phyloP scores from a whole-genome alignment of 169 alveolate genomes.

The Plasmodium blacklocki region DNA sequence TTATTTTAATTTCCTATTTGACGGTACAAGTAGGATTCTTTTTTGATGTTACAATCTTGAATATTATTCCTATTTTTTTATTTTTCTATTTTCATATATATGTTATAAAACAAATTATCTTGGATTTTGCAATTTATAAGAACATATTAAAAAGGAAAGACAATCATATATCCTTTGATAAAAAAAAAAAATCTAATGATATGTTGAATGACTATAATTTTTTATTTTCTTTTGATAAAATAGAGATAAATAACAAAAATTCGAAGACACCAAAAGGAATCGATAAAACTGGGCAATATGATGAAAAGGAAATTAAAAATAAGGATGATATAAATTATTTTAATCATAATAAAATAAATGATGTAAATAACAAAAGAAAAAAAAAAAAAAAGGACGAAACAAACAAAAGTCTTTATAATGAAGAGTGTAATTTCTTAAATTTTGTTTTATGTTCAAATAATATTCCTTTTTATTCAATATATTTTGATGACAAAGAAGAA shows the following conservation, averaged over 20 bases:
- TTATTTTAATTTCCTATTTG: constrained; percentile 42
- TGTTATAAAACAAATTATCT: constrained; percentile 43
- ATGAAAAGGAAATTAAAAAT: not conserved
- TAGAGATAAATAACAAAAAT: not conserved
- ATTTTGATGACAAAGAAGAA: constrained; percentile 55
- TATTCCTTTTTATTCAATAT: constrained; percentile 48
- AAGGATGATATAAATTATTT: too few species aligned
- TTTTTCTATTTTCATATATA: constrained; percentile 48
- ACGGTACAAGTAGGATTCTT: constrained; percentile 41
- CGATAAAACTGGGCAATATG: too few species aligned
- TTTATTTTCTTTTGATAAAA: constrained; percentile 7
- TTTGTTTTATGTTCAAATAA: constrained; percentile 54
- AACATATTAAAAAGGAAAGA: constrained; percentile 33
- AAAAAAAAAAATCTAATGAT: constrained; percentile 16
- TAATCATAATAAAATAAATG: not conserved
- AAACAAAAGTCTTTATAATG: not conserved
- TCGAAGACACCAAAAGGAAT: not conserved
- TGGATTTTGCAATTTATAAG: constrained; percentile 59
- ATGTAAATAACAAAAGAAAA: not conserved
- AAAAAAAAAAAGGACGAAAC: constrained; percentile 9
- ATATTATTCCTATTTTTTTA: constrained; percentile 35
- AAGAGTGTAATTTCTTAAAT: constrained; percentile 16
- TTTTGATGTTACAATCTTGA: constrained; percentile 21
- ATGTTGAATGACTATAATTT: constrained; percentile 27
- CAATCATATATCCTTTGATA: not conserved